Conservation (phyloP, 2,329 filamentous ascomycete genomes). For the Madurella fahalii region DNA sequence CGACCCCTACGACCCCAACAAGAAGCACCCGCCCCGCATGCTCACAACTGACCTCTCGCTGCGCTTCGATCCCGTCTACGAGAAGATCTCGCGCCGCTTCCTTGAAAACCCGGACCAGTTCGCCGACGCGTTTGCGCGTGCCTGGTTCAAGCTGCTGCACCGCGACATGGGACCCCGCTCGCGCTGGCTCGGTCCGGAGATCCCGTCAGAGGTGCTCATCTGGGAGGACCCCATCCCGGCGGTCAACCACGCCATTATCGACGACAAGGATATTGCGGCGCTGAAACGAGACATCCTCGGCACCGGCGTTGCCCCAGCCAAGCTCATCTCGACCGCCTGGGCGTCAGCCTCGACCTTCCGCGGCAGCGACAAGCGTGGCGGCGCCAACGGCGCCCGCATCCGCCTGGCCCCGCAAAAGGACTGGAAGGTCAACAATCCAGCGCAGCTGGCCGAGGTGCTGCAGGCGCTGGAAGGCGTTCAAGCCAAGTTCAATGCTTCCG, state of each 20-base stretch:
- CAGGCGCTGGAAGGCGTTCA: conserved; percentile 60
- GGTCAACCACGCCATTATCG: conserved; percentile 53
- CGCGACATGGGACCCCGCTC: conserved; percentile 70
- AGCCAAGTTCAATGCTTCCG: conserved; percentile 60
- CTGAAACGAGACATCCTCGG: conserved; percentile 67
- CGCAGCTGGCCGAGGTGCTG: conserved; percentile 60
- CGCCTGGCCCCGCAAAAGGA: conserved; percentile 66
- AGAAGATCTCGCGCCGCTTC: conserved; percentile 71
- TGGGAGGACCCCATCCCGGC: conserved; percentile 73
- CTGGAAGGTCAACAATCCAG: conserved; percentile 72
- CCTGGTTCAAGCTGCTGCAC: conserved; percentile 82
- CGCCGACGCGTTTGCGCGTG: conserved; percentile 63
- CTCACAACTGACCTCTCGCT: conserved; percentile 71
- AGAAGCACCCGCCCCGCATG: conserved; percentile 74
- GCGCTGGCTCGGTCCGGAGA: conserved; percentile 71
- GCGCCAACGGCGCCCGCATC: conserved; percentile 76
- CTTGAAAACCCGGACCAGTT: conserved; percentile 65
- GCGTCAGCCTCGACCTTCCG: conserved; percentile 69
- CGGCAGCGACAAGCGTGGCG: conserved; percentile 74
- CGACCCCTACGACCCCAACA: conserved; percentile 63
- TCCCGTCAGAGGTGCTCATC: conserved; percentile 62
- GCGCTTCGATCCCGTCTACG: conserved; percentile 66
- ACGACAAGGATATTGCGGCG: conserved; percentile 57
- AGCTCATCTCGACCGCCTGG: conserved; percentile 65
- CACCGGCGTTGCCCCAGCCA: conserved; percentile 55